Percentiles rank a stretch among this genome's conserved stretches.
Conservation (phyloP, 225 moss, liverwort and hornwort species). For the Sphagnum tenellum region DNA sequence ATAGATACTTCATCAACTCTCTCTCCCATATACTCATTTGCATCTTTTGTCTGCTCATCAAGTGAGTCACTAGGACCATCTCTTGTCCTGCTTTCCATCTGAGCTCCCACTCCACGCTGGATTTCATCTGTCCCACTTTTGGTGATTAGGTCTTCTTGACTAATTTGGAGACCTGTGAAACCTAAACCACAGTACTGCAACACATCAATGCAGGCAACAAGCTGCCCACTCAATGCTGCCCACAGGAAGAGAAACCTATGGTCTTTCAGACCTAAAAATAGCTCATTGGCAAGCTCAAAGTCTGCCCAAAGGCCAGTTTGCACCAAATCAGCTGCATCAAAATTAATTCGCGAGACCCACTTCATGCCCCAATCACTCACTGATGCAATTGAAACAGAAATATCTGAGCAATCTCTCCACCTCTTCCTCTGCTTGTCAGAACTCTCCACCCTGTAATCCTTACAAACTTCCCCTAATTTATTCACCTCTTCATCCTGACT, state of each 20-base stretch:
- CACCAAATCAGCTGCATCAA: conserved; percentile 13
- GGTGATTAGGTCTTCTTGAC: background rate
- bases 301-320: conserved; percentile 51
- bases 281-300: conserved; percentile 59
- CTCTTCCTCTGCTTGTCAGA: conserved; percentile 3
- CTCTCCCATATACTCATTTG: too few species aligned
- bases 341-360: conserved; percentile 46
- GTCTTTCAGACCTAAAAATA: conserved; percentile 66
- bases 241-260: conserved; percentile 65
- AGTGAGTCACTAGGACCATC: too few species aligned
- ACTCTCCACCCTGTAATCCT: conserved; percentile 6
- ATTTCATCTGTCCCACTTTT: conserved; percentile 11
- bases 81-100: conserved; percentile 9
- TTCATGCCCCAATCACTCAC: conserved; percentile 54
- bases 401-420: conserved; percentile 15
- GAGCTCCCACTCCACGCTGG: background rate
- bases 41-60: background rate
- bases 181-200: conserved; percentile 56
- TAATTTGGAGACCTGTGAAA: conserved; percentile 7
- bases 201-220: conserved; percentile 60
- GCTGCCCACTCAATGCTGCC: conserved; percentile 43
- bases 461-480: conserved; percentile 3
- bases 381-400: conserved; percentile 35
- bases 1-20: background rate
- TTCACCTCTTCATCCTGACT: too few species aligned